Evolutionary conservation across 768 basidiomycete species (phyloP).

Genomic region (Termitomyces heimii): DNA sequence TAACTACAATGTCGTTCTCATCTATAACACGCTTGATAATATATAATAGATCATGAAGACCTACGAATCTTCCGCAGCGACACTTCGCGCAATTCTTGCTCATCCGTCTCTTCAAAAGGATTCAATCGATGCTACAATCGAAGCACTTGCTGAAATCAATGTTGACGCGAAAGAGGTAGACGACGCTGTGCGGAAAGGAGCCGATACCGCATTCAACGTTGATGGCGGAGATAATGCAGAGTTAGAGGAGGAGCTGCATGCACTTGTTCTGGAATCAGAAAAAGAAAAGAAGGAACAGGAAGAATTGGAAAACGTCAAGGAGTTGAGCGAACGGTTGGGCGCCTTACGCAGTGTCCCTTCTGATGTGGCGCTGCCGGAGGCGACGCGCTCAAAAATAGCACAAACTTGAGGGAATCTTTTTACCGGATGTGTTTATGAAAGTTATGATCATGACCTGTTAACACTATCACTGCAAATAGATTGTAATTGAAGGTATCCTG

Average conservation of each 20-base stretch:
- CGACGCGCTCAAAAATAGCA: background rate
- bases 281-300: slow-evolving; percentile 17
- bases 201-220: slow-evolving; percentile 50
- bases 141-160: slow-evolving; percentile 78
- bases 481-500: background rate
- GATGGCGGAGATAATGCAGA: slow-evolving; percentile 60
- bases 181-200: slow-evolving; percentile 64
- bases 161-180: slow-evolving; percentile 81
- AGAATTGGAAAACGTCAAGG: slow-evolving; percentile 1
- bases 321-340: slow-evolving; percentile 16
- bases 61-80: slow-evolving; percentile 78
- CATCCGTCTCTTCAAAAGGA: slow-evolving; percentile 79
- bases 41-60: slow-evolving; percentile 65
- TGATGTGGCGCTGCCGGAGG: background rate
- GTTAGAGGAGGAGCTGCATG: slow-evolving; percentile 61
- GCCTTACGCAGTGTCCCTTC: slow-evolving; percentile 1
- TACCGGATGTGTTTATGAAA: background rate
- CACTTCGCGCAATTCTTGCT: slow-evolving; percentile 68
- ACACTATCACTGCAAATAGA: background rate
- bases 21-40: background rate
- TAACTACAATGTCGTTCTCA: slow-evolving; percentile 6
- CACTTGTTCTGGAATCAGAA: slow-evolving; percentile 36
- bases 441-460: background rate
- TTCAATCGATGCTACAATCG: slow-evolving; percentile 81
- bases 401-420: background rate